phyloP scores from a whole-genome alignment of 371 early-diverging fungal species.

The Apophysomyces trapeziformis region DNA sequence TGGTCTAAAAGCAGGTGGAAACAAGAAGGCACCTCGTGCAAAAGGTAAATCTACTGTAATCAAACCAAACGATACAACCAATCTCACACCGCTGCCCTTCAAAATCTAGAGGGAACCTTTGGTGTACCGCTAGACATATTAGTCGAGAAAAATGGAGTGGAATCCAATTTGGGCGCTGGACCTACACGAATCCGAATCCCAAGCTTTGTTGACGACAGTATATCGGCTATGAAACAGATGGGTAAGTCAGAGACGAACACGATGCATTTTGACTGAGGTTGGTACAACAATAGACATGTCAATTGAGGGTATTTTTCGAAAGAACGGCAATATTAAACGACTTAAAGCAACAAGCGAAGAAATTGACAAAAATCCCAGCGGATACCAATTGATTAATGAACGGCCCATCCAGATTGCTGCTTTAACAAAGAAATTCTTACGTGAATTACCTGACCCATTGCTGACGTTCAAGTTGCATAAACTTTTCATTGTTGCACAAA shows the following conservation, averaged over 20 bases:
- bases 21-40: conserved; percentile 61
- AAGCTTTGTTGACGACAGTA: conserved; percentile 81
- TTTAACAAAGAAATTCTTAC: conserved; percentile 90
- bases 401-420: conserved; percentile 92
- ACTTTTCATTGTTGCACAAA: conserved; percentile 81
- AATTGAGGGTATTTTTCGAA: conserved; percentile 95
- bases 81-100: not conserved
- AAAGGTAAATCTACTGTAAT: conserved; percentile 55
- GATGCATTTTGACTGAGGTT: not conserved
- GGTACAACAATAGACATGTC: conserved; percentile 58
- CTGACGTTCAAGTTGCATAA: conserved; percentile 86
- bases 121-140: conserved; percentile 89
- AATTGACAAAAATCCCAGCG: conserved; percentile 77
- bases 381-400: conserved; percentile 67
- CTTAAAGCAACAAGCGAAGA: conserved; percentile 82
- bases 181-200: conserved; percentile 84
- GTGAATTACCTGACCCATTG: conserved; percentile 94
- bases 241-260: conserved; percentile 54
- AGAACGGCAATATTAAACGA: conserved; percentile 93
- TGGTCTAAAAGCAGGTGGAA: conserved; percentile 59
- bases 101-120: conserved; percentile 74
- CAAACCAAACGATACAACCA: not conserved
- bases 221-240: conserved; percentile 77
- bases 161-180: conserved; percentile 80
- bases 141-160: conserved; percentile 83